Evolutionary conservation across 176 grass and related monocot genomes (phyloP).

Genomic region (Phoenix roebelenii): DNA sequence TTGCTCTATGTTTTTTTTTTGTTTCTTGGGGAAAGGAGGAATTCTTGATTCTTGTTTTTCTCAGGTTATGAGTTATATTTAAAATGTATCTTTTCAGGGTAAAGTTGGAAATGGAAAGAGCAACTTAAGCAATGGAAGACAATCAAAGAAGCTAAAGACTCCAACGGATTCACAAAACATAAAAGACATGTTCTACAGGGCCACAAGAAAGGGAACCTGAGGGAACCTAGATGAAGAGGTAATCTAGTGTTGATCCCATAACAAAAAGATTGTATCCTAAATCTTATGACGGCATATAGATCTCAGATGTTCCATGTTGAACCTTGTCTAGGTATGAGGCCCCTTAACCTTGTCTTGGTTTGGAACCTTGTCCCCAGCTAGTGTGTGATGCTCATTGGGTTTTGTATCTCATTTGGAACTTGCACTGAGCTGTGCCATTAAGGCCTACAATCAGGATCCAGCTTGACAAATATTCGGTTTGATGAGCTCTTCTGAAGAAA

Average conservation of each 20-base stretch:
- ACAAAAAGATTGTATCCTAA: not conserved
- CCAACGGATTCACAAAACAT: conserved; percentile 77
- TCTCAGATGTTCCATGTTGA: too few relatives aligned
- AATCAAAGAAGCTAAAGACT: conserved; percentile 53
- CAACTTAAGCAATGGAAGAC: conserved; percentile 50
- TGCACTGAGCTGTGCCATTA: too few relatives aligned
- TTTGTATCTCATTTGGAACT: too few relatives aligned
- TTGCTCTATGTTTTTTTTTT: not conserved
- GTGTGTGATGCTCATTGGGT: too few relatives aligned
- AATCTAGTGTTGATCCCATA: not conserved
- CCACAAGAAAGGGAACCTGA: conserved; percentile 44
- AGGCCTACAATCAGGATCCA: too few relatives aligned
- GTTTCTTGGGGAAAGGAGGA: too few relatives aligned
- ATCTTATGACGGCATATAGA: too few relatives aligned
- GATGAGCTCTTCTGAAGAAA: too few relatives aligned
- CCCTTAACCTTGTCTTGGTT: too few relatives aligned
- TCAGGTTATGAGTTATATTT: not conserved
- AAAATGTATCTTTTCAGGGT: conserved; percentile 18
- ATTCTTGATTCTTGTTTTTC: not conserved
- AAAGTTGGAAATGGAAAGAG: conserved; percentile 21
- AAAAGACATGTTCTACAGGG: conserved; percentile 83
- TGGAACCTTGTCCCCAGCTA: too few relatives aligned
- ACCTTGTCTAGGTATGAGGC: too few relatives aligned
- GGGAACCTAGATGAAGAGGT: not conserved
- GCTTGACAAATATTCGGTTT: too few relatives aligned